Evolutionary conservation across 352 stramenopile species (phyloP), one percentile per base, ranked within the genome.

Genomic region (Pythium rhizo-oryzae): DNA sequence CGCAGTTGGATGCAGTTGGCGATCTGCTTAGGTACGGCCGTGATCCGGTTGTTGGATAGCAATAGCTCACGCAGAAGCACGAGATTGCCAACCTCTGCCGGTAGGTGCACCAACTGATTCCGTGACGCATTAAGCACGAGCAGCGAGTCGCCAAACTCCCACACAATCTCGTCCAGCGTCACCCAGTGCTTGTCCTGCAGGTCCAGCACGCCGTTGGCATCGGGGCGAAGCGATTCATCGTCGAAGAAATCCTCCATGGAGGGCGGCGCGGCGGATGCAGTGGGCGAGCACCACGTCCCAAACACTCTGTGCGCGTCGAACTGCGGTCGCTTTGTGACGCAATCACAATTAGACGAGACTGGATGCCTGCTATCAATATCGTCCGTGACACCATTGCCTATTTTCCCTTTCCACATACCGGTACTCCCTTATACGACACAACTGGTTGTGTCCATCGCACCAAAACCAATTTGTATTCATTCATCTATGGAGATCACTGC

Each of bases 171-270:
- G 47, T 92, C 85, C 21, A 94, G 66, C 33, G 80, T 91, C 56
- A 92, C 83, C 85, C 85, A 94, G 71, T 90, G 78, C 62, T 89
- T 91, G 69, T 92, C 79, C 62, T 85, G 75, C 35, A 94, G 74
- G 59, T 94, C 79, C 19, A 94, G 71, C 57, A 87, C 62, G 16
- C 85, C 85, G 44, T 92, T 94, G 28, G 75, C 82, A 63, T 94
- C 82, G 4, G 85, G 82, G 46, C 70, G 70, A 9, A 94, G 73
- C 9, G 79, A 77, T 8, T 78, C 79, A 47, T 92, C 84, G n/a
- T 47, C 18, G 41, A 89, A 67, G n/a, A 91, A 65, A 55, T 92
- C 84, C 59, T 93, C 85, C 85, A 93, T 93, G 8, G 33, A 35
- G 23, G 51, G 19, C 3, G 12, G 41, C 41, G 41, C 15, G 18